Evolutionary conservation across 1,284 basidiomycete genomes (phyloP), one percentile per base, ranked within the genome.

Genomic region (Caloboletus firmus): DNA sequence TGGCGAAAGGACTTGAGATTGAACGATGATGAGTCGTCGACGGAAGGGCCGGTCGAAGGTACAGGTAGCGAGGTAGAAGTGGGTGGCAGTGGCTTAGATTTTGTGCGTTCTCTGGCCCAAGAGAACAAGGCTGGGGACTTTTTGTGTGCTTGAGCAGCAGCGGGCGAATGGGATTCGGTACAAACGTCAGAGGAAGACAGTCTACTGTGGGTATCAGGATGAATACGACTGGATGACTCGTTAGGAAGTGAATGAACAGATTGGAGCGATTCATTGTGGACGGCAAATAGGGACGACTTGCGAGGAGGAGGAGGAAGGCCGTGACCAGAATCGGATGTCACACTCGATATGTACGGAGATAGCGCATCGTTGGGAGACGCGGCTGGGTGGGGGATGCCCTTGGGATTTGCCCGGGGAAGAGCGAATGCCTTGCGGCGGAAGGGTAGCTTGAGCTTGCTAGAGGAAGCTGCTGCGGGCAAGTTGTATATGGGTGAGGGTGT

Each of bases 1-100:
- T 89, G 87, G 32, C 85, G 79, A 70, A 90, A 89, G 3, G 24
- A 77, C 61, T 80, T 85, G 59, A 89, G 79, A 68, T 85, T 87
- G 49, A 82, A 82, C 0, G 79, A 83, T 0, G 78, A 47, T 0
- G 49, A 73, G 10, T 68, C 56, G 32, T 42, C 61, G 36, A 37
- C 54, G 3, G 55, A 32, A 9, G 50, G 51, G 46, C 63, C 63
- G n/a, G 68, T 31, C 24, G 59, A 57, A 20, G 66, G 60, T 5
- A 56, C 54, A 32, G 63, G 59, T 20, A 60, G 57, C 37, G 53
- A 7, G 37, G 64, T 55, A 20, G 68, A 62, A 7, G 69, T 54
- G n/a, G 67, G 66, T 5, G 62, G 60, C 4, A 61, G 51, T 9
- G 69, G 62, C 58, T 77, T 77, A 48, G 72, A 73, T 61, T 77